Evolutionary conservation across 495 filamentous ascomycete species (phyloP), one percentile per base, ranked within the genome.

Genomic region (Aspergillus nidulans): DNA sequence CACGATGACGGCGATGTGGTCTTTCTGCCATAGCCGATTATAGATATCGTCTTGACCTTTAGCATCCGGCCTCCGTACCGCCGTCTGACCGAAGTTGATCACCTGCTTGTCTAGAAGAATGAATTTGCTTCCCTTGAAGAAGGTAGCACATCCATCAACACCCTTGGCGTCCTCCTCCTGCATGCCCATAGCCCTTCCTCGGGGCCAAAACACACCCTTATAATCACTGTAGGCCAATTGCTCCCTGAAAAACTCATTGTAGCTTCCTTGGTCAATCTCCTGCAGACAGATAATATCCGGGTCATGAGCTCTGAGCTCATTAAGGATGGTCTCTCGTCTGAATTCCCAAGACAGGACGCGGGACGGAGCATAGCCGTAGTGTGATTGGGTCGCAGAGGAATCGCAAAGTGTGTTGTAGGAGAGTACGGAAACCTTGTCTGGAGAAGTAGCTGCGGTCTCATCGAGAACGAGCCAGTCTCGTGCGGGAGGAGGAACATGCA

Each of bases 351-450:
- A 78, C 6, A 97, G 75, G 18, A 87, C 87, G 20, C 78, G 81
- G 13, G 83, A 81, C 6, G 94, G 87, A 1, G 89, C 89, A 64
- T 97, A 97, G 21, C 94, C 95, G 63, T 96, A 97, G 61, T 88
- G 81, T 6, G 77, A 76, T 47, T 78, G 78, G 0, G 92, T 97
- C 12, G 91, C 91, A 56, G 89, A 91, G 65, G 89, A 87, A 68
- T 97, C 91, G 69, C 92, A 97, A 4, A 98, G 81, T 25, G 88
- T 95, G 68, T 98, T 98, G 82, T 90, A 97, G 24, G 90, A 94
- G 44, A 96, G 70, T 12, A 94, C 85, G 41, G 87, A 87, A 60
- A 97, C 80, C 40, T 78, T 84, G 49, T 86, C 82, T 23, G 77
- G 59, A n/a, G 59, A 62, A 16, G 75, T 66, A 52, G 59, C 69